A percentile compares a stretch with the other conserved stretches of the same genome.
Evolutionary conservation across 192 early-diverging fungal genomes (phyloP).

Genomic region (Coemansia sp.): DNA sequence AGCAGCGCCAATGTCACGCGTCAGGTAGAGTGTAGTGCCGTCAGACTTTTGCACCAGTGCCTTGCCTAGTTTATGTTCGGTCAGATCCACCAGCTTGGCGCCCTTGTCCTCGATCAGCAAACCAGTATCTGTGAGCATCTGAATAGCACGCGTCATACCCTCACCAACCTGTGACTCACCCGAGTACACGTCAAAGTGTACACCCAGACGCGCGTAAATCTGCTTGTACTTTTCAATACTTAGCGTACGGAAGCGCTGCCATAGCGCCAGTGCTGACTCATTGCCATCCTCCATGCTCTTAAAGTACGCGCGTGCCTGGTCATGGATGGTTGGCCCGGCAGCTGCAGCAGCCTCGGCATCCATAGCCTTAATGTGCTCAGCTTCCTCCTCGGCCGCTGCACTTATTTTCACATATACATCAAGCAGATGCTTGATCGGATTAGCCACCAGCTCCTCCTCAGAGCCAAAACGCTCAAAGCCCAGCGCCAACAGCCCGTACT

Average conservation of each 20-base stretch:
- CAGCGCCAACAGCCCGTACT: constrained; percentile 93
- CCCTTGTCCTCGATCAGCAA: constrained; percentile 75
- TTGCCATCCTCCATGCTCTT: constrained; percentile 94
- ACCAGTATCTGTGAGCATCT: constrained; percentile 70
- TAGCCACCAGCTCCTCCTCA: constrained; percentile 71
- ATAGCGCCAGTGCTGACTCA: constrained; percentile 71
- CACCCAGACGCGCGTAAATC: constrained; percentile 85
- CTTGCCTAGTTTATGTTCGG: constrained; percentile 76
- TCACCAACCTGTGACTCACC: constrained; percentile 90
- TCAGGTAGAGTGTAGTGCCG: constrained; percentile 90
- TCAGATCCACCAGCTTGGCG: constrained; percentile 83
- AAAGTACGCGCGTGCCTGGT: constrained; percentile 87
- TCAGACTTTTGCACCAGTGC: constrained; percentile 87
- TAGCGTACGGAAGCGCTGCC: constrained; percentile 85
- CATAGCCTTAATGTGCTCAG: background rate
- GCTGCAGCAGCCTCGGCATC: constrained; percentile 67
- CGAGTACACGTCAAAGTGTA: constrained; percentile 90
- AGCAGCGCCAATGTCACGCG: constrained; percentile 96
- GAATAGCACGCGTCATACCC: constrained; percentile 66
- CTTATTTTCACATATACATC: constrained; percentile 88
- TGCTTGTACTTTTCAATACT: constrained; percentile 91
- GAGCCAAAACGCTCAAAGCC: constrained; percentile 80
- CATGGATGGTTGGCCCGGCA: constrained; percentile 68
- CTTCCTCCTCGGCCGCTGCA: background rate
- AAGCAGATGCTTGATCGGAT: constrained; percentile 90